Evolutionary conservation across 352 stramenopile species (phyloP), one percentile per base, ranked within the genome.

Genomic region (Peronospora farinosa): DNA sequence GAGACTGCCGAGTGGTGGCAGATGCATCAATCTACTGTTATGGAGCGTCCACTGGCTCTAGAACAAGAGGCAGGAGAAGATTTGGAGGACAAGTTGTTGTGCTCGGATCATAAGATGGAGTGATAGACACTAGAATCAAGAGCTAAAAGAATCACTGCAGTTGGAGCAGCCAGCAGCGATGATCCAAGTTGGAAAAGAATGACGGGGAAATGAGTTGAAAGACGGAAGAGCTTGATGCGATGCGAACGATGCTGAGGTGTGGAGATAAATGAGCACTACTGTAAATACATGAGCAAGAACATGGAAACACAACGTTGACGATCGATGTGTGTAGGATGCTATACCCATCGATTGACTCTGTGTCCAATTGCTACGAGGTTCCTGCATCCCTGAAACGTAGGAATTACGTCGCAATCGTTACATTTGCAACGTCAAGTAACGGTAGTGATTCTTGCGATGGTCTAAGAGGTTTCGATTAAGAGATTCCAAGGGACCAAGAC

Each of bases 1-100:
- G 72, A 86, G 48, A 82, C 74, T 0, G 65, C 59, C 9, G 51
- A 74, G 54, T 85, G 74, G 51, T 85, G 72, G 72, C 61, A 79
- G 15, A 31, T 53, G 15, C 62, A 64, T 13, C 41, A 47, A 37
- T 27, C 35, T 33, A 28, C 21, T 36, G 16, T 44, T 1, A 16
- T n/a, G 9, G 46, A 54, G 19, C 7, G 31, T 17, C 43, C 57
- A 23, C 13, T 40, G 12, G 47, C 39, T 13, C 41, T 44, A 31
- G 54, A 67, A 57, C 45, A 63, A 35, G 58, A 73, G 38, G 40
- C 51, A 21, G 57, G 51, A 49, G 28, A 32, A 39, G 41, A 16
- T 7, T 2, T 15, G 9, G 31, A 19, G 12, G 28, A 30, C 15
- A 23, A 25, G 1, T 21, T 52, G 19, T 7, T 9, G 7, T 19